Conservation (phyloP, 345 rosid genomes). For the Rhizophora mangle region DNA sequence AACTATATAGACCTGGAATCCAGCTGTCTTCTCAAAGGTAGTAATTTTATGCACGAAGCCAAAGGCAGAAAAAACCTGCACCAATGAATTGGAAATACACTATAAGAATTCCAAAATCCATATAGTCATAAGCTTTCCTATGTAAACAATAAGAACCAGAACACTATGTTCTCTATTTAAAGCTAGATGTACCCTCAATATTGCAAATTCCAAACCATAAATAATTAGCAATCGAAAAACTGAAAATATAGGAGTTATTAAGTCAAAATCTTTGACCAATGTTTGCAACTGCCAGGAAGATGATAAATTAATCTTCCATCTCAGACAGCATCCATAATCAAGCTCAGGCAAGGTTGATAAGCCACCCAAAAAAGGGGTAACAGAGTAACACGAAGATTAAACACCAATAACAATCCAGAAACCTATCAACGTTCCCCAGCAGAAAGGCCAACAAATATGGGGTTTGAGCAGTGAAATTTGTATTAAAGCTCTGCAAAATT, state of each 20-base stretch:
- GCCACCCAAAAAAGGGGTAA: conserved; percentile 2
- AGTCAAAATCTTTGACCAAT: not conserved
- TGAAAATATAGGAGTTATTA: not conserved
- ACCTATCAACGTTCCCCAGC: not conserved
- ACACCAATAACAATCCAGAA: not conserved
- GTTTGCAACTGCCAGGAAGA: not conserved
- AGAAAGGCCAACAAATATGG: not conserved
- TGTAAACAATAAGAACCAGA: not conserved
- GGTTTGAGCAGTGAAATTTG: not conserved
- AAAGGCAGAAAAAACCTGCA: conserved; percentile 99
- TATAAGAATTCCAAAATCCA: not conserved
- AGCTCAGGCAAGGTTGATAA: not conserved
- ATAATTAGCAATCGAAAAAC: too few species aligned
- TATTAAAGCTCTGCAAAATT: not conserved
- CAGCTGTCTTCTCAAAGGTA: conserved; percentile 96
- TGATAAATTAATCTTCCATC: not conserved
- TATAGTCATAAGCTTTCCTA: not conserved
- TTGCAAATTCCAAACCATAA: too few species aligned
- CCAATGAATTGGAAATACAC: conserved; percentile 7
- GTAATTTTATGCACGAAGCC: conserved; percentile 98
- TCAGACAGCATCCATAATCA: not conserved
- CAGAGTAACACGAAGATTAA: not conserved
- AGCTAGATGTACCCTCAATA: not conserved
- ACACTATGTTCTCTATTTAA: not conserved
- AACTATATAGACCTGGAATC: conserved; percentile 64